Conservation (phyloP, 228 moss, liverwort and hornwort species). For the Sphagnum fallax region DNA sequence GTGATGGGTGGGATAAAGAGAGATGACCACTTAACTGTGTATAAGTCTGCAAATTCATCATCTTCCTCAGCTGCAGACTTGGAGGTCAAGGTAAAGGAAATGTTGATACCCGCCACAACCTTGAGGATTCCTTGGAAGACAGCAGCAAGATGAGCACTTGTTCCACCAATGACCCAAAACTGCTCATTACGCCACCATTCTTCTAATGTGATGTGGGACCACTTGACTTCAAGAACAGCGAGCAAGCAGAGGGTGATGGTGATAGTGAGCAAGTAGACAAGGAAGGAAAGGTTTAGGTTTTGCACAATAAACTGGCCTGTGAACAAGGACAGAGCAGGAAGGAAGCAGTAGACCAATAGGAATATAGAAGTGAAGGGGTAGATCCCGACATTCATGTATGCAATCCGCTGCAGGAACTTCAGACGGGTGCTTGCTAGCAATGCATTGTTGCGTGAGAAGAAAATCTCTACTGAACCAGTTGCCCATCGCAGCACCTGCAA, state of each 20-base stretch:
- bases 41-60: slow-evolving; percentile 51
- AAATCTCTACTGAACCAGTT: slow-evolving; percentile 56
- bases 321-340: slow-evolving; percentile 54
- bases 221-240: slow-evolving; percentile 50
- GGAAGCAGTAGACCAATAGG: slow-evolving; percentile 51
- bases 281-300: slow-evolving; percentile 33
- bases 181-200: slow-evolving; percentile 72
- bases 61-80: slow-evolving; percentile 42
- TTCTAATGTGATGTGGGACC: slow-evolving; percentile 46
- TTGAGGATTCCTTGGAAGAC: slow-evolving; percentile 51
- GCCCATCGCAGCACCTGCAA: slow-evolving; percentile 53
- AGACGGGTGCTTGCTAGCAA: slow-evolving; percentile 32
- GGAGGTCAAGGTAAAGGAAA: slow-evolving; percentile 52
- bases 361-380: slow-evolving; percentile 60
- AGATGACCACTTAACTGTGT: slow-evolving; percentile 47
- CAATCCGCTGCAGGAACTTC: slow-evolving; percentile 48
- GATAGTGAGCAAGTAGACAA: slow-evolving; percentile 46
- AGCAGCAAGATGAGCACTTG: slow-evolving; percentile 44
- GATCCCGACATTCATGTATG: slow-evolving; percentile 48
- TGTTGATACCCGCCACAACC: slow-evolving; percentile 42
- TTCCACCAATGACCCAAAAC: slow-evolving; percentile 58
- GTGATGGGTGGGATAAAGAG: slow-evolving; percentile 55
- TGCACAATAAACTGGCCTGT: slow-evolving; percentile 57
- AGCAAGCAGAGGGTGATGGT: slow-evolving; percentile 53
- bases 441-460: slow-evolving; percentile 56